A percentile compares a stretch with the other conserved stretches of the same genome.
Evolutionary conservation across 768 basidiomycete genomes (phyloP).

Genomic region (Leccinum incarnatum): DNA sequence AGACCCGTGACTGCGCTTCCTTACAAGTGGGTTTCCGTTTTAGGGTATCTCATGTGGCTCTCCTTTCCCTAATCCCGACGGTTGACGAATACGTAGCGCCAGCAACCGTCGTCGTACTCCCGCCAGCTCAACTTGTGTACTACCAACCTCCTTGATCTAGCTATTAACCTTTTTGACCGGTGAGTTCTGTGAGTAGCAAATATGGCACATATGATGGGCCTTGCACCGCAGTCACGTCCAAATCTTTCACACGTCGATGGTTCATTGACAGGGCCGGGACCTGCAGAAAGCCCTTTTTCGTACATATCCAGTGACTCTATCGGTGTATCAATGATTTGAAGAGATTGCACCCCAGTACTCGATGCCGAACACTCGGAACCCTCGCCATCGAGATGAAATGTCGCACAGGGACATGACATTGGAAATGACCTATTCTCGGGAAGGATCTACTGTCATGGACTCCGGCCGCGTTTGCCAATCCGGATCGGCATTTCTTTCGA

Average conservation of each 20-base stretch:
- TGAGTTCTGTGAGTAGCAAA: background rate
- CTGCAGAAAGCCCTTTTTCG: background rate
- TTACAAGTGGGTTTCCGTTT: constrained; percentile 24
- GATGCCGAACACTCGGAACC: background rate
- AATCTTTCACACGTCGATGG: background rate
- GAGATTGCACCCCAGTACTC: background rate
- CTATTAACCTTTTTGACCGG: background rate
- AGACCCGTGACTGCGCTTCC: constrained; percentile 31
- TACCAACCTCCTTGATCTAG: background rate
- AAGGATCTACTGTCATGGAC: constrained; percentile 16
- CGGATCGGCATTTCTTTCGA: background rate
- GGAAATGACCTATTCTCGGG: constrained; percentile 20
- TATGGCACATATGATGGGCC: background rate
- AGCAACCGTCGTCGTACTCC: background rate
- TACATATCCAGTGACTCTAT: background rate
- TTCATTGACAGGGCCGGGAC: background rate
- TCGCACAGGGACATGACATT: constrained; percentile 16
- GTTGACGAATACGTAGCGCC: background rate
- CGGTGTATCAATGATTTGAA: background rate
- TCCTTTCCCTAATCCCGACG: constrained; percentile 1
- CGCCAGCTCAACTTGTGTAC: background rate
- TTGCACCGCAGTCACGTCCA: background rate
- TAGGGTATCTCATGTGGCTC: constrained; percentile 19
- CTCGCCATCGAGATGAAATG: constrained; percentile 5
- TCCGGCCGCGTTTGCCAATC: constrained; percentile 6